phyloP scores from a whole-genome alignment of 768 basidiomycete species.

The Calvatia gigantea region DNA sequence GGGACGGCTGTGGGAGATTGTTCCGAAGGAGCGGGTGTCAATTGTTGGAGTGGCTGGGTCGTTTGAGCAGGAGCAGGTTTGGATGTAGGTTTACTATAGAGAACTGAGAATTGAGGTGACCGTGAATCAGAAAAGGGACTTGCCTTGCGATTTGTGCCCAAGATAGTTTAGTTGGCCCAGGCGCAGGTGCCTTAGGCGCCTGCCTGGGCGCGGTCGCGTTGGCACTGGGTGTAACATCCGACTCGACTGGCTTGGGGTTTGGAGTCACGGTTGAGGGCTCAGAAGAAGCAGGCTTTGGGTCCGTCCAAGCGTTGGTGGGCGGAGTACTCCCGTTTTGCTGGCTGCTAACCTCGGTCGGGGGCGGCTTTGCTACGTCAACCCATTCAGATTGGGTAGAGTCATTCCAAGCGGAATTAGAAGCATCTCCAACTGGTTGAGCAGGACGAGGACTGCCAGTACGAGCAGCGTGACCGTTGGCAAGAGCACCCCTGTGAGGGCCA shows the following conservation, averaged over 20 bases:
- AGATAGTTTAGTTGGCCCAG: slow-evolving; percentile 59
- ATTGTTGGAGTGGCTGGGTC: slow-evolving; percentile 30
- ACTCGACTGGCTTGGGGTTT: slow-evolving; percentile 22
- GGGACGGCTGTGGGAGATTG: slow-evolving; percentile 22
- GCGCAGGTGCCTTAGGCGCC: slow-evolving; percentile 57
- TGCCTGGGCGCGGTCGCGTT: slow-evolving; percentile 27
- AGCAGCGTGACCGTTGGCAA: slow-evolving; percentile 35
- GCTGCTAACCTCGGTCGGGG: slow-evolving; percentile 18
- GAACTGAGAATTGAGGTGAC: slow-evolving; percentile 8
- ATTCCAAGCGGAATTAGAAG: slow-evolving; percentile 17
- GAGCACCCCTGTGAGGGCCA: slow-evolving; percentile 40
- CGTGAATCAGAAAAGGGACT: slow-evolving; percentile 19
- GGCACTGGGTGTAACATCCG: slow-evolving; percentile 21
- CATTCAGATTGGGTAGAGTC: slow-evolving; percentile 23
- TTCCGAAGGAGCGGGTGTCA: slow-evolving; percentile 39
- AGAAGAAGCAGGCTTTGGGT: slow-evolving; percentile 25
- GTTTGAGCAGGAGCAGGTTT: slow-evolving; percentile 49
- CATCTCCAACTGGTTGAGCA: slow-evolving; percentile 19
- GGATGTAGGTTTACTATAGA: slow-evolving; percentile 52
- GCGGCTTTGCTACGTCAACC: slow-evolving; percentile 12
- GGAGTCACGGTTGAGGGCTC: slow-evolving; percentile 25
- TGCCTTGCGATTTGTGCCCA: slow-evolving; percentile 86
- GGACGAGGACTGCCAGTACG: slow-evolving; percentile 32
- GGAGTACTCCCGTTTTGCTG: slow-evolving; percentile 27
- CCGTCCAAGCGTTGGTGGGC: slow-evolving; percentile 27